Evolutionary conservation across 441 rosid genomes (phyloP).

Genomic region (Bruguiera hainesii): DNA sequence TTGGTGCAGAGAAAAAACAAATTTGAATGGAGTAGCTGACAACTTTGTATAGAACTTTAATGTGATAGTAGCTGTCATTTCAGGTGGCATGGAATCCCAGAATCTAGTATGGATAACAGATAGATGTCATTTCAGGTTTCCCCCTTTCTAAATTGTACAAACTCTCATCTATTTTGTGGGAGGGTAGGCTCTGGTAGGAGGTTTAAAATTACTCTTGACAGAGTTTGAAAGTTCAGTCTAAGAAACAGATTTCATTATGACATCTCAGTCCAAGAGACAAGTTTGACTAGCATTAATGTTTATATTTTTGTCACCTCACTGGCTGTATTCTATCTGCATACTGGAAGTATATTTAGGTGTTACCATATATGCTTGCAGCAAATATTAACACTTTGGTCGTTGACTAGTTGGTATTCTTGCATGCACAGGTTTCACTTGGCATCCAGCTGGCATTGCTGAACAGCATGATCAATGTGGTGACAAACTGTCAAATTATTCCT

Average conservation of each 20-base stretch:
- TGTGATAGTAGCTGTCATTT: too few relatives aligned
- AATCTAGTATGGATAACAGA: too few relatives aligned
- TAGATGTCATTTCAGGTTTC: too few relatives aligned
- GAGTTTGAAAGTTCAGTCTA: not conserved
- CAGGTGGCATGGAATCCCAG: too few relatives aligned
- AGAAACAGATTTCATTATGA: too few relatives aligned
- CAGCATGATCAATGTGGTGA: slow-evolving; percentile 34
- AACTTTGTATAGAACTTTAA: too few relatives aligned
- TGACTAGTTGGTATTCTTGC: slow-evolving; percentile 23
- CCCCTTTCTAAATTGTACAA: too few relatives aligned
- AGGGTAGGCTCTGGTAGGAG: slow-evolving; percentile 1
- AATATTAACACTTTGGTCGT: not conserved
- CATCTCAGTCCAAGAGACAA: too few relatives aligned
- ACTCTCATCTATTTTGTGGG: not conserved
- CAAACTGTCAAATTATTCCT: slow-evolving; percentile 35
- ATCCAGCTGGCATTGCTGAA: slow-evolving; percentile 34
- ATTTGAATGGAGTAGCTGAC: too few relatives aligned
- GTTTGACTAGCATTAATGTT: too few relatives aligned
- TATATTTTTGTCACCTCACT: too few relatives aligned
- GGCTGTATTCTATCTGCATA: not conserved
- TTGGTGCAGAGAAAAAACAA: too few relatives aligned
- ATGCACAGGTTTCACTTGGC: slow-evolving; percentile 50
- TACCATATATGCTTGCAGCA: not conserved
- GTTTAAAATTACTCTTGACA: not conserved
- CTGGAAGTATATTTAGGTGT: not conserved